A percentile compares a stretch with the other conserved stretches of the same genome.
Evolutionary conservation across 2,329 filamentous ascomycete genomes (phyloP).

Genomic region (Huntiella abstrusa): DNA sequence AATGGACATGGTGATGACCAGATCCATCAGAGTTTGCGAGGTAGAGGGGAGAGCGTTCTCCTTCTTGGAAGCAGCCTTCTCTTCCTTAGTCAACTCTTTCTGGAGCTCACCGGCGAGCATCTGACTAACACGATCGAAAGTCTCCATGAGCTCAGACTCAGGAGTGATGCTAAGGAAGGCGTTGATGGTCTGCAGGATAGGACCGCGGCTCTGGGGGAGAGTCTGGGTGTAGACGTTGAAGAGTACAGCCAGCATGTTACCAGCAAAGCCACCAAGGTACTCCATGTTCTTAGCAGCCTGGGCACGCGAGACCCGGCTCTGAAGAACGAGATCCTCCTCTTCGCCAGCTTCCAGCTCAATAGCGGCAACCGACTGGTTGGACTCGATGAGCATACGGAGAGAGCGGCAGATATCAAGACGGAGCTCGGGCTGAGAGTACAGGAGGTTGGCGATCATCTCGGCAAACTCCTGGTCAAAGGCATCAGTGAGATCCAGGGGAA

Average conservation of each 20-base stretch:
- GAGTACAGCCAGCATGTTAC: slow-evolving; percentile 84
- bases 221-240: slow-evolving; percentile 99
- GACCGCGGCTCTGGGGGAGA: slow-evolving; percentile 74
- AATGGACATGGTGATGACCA: slow-evolving; percentile 88
- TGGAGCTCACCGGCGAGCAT: slow-evolving; percentile 61
- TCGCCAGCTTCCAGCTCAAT: slow-evolving; percentile 41
- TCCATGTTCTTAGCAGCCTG: slow-evolving; percentile 61
- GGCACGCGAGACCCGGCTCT: slow-evolving; percentile 58
- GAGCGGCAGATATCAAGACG: slow-evolving; percentile 74
- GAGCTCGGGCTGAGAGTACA: slow-evolving; percentile 81
- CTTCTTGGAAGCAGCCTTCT: slow-evolving; percentile 42
- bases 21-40: slow-evolving; percentile 86
- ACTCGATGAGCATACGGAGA: slow-evolving; percentile 74
- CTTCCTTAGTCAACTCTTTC: slow-evolving; percentile 34
- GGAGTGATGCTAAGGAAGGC: slow-evolving; percentile 81
- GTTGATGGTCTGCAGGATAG: slow-evolving; percentile 87
- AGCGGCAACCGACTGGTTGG: slow-evolving; percentile 62
- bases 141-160: slow-evolving; percentile 59
- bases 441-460: slow-evolving; percentile 72
- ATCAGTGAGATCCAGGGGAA: slow-evolving; percentile 59
- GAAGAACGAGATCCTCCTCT: slow-evolving; percentile 55
- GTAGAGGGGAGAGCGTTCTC: slow-evolving; percentile 65
- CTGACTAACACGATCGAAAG: slow-evolving; percentile 68
- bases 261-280: slow-evolving; percentile 62
- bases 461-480: slow-evolving; percentile 79